Conservation (phyloP, 169 alveolate genomes). For the Cryptosporidium sp. region DNA sequence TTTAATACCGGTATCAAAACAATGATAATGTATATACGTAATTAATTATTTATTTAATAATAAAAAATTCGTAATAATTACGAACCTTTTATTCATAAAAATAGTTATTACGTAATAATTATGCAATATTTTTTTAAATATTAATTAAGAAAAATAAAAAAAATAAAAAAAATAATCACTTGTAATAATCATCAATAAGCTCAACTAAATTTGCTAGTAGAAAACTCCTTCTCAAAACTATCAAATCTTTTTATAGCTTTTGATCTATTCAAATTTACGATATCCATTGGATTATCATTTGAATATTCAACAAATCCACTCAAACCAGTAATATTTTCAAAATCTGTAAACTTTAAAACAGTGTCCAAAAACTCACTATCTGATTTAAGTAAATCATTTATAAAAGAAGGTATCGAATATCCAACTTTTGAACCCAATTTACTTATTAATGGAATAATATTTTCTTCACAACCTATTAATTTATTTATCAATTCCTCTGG, state of each 20-base stretch:
- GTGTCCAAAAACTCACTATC: conserved; percentile 39
- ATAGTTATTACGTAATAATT: not conserved
- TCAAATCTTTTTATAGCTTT: conserved; percentile 52
- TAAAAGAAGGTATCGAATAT: conserved; percentile 19
- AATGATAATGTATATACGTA: not conserved
- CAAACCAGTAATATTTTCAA: conserved; percentile 27
- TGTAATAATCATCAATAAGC: not conserved
- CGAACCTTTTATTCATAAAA: not conserved
- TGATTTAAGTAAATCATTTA: conserved; percentile 2
- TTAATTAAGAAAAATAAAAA: not conserved
- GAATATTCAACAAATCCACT: conserved; percentile 63
- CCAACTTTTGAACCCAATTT: conserved; percentile 33
- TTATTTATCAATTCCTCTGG: conserved; percentile 18
- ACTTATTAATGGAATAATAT: not conserved
- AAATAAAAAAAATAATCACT: not conserved
- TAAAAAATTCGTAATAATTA: not conserved
- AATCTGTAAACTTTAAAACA: conserved; percentile 30
- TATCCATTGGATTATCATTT: conserved; percentile 32
- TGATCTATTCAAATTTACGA: conserved; percentile 1
- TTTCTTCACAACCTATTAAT: not conserved
- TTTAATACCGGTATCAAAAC: conserved; percentile 11
- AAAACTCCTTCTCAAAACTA: conserved; percentile 18
- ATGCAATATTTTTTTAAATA: not conserved
- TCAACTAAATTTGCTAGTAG: not conserved
- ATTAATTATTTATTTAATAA: not conserved